Evolutionary conservation across 2,329 filamentous ascomycete species (phyloP).

Genomic region (Colletotrichum sublineola): DNA sequence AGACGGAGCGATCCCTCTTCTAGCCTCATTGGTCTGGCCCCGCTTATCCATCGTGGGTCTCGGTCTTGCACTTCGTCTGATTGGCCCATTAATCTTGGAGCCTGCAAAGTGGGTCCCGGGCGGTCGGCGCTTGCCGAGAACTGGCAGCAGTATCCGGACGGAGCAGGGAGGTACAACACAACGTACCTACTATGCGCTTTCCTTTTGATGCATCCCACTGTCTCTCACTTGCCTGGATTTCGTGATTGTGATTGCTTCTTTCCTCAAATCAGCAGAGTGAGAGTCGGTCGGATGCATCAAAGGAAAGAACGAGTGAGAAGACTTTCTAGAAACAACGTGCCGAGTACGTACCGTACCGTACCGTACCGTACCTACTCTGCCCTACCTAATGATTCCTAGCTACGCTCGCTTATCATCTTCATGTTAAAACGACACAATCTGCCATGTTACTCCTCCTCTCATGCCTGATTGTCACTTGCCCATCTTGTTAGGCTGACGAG

Average conservation of each 20-base stretch:
- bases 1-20: conserved; percentile 13
- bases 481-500: background rate
- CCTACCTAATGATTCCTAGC: too few species aligned
- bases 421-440: background rate
- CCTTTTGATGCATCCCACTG: background rate
- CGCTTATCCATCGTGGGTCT: background rate
- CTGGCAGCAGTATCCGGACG: background rate
- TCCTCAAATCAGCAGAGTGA: background rate
- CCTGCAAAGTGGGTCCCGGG: conserved; percentile 28
- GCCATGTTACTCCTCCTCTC: background rate
- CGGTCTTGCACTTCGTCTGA: background rate
- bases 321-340: background rate
- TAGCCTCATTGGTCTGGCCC: conserved; percentile 21
- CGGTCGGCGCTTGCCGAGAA: conserved; percentile 11
- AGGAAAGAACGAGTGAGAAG: background rate
- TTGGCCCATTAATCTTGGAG: conserved; percentile 31
- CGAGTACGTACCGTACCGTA: background rate
- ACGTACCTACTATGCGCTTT: conserved; percentile 1
- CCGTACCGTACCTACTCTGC: background rate
- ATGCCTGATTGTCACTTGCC: background rate
- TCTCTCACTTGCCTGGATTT: background rate
- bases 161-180: too few species aligned
- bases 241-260: conserved; percentile 8
- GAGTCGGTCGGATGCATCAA: too few species aligned
- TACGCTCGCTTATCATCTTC: background rate